These are phyloP conservation scores for Trichoderma lentiforme DNA, from an alignment of 2,329 filamentous ascomycete genomes.

Conservation along the genomic window DNA sequence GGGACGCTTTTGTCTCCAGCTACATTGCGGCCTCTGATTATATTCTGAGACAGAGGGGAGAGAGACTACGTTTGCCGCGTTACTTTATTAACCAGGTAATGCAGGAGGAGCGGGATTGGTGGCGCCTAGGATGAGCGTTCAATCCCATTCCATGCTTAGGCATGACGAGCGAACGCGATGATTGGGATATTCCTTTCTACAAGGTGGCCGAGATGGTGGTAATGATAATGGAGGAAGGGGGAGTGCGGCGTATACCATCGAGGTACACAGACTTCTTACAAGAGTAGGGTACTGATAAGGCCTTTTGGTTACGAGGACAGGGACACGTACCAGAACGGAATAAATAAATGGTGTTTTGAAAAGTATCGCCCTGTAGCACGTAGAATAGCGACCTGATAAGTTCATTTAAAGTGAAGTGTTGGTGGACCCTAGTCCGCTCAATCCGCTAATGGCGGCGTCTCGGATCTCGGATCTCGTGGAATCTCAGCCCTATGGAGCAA, in stretches of 20 bases:
- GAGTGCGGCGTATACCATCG: background rate
- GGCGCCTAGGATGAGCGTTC: background rate
- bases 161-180: background rate
- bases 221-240: background rate
- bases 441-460: background rate
- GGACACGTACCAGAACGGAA: background rate
- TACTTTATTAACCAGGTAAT: background rate
- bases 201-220: background rate
- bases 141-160: background rate
- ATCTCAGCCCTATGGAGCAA: background rate
- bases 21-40: conserved; percentile 3
- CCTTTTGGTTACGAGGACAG: background rate
- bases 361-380: background rate
- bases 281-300: background rate
- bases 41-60: background rate
- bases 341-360: background rate
- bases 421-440: background rate
- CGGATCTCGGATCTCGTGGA: background rate
- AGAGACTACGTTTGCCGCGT: background rate
- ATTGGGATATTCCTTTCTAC: background rate
- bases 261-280: background rate
- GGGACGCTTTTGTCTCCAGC: conserved; percentile 17
- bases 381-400: background rate
- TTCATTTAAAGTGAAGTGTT: background rate
- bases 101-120: background rate